phyloP scores from a whole-genome alignment of 176 grass and related monocot species.

The Phyllostachys edulis region DNA sequence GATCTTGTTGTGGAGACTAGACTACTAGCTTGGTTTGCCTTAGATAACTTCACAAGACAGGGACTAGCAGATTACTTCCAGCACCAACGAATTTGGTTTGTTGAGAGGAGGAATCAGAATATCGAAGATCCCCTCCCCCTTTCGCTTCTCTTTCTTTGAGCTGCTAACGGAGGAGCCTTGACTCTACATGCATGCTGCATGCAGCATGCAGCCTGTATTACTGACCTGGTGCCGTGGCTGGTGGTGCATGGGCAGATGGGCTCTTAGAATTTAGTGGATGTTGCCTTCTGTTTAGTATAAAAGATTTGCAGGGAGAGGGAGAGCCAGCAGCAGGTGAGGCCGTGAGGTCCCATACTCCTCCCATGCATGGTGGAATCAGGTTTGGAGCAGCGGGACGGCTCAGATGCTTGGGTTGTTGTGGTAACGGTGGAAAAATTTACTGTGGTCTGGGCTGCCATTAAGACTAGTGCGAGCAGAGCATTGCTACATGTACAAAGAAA shows the following conservation, averaged over 20 bases:
- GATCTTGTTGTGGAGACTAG: not conserved
- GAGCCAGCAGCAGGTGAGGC: not conserved
- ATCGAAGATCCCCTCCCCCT: not conserved
- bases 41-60: not conserved
- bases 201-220: not conserved
- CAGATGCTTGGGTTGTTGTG: not conserved
- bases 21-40: not conserved
- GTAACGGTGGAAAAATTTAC: not conserved
- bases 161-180: not conserved
- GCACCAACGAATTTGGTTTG: not conserved
- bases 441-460: not conserved
- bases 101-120: constrained; percentile 11
- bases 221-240: not conserved
- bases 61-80: not conserved
- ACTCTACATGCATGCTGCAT: not conserved
- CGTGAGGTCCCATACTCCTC: not conserved
- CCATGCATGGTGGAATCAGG: not conserved
- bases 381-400: not conserved
- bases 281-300: not conserved
- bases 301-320: not conserved
- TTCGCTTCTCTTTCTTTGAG: not conserved
- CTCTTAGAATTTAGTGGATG: not conserved
- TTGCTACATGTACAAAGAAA: not conserved
- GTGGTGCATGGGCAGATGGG: not conserved
- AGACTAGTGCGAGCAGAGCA: not conserved